These are phyloP conservation scores for Magnolia sinica DNA, from an alignment of 164 flowering plant genomes.

Conservation along the genomic window DNA sequence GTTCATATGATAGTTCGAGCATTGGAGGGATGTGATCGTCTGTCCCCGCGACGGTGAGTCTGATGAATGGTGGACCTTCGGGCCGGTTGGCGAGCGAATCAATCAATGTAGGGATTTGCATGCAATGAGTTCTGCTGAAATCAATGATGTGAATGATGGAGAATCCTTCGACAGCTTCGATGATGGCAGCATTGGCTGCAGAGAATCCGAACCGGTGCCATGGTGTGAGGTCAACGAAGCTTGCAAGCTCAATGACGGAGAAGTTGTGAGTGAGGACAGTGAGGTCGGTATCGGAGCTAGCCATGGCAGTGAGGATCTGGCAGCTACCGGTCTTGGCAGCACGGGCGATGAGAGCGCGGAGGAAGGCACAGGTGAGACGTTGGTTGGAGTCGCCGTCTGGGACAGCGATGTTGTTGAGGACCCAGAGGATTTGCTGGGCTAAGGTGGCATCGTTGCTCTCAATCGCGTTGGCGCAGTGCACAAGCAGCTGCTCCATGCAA, in stretches of 20 bases:
- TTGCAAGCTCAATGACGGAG: constrained; percentile 71
- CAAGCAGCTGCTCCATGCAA: constrained; percentile 92
- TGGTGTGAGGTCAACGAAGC: constrained; percentile 82
- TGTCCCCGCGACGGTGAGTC: constrained; percentile 59
- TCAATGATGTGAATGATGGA: constrained; percentile 73
- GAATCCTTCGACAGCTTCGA: constrained; percentile 61
- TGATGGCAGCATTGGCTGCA: constrained; percentile 81
- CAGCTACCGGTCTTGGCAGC: constrained; percentile 65
- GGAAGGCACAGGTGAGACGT: constrained; percentile 79
- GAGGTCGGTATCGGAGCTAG: constrained; percentile 23
- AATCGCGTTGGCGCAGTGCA: constrained; percentile 90
- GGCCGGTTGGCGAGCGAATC: constrained; percentile 62
- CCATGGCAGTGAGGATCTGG: constrained; percentile 53
- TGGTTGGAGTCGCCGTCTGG: constrained; percentile 91
- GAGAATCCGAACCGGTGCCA: constrained; percentile 96
- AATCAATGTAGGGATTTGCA: constrained; percentile 92
- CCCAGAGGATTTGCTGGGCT: constrained; percentile 94
- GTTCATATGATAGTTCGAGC: constrained; percentile 73
- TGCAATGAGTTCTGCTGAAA: constrained; percentile 81
- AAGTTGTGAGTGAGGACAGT: constrained; percentile 45
- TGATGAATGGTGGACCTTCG: constrained; percentile 57
- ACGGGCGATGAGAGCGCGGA: constrained; percentile 73
- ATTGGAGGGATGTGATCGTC: constrained; percentile 50
- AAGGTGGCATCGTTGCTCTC: constrained; percentile 83
- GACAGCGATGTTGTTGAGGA: constrained; percentile 82